Percentiles rank a stretch among this genome's conserved stretches.
Conservation (phyloP, 352 stramenopile species). For the Phytophthora brassicae region DNA sequence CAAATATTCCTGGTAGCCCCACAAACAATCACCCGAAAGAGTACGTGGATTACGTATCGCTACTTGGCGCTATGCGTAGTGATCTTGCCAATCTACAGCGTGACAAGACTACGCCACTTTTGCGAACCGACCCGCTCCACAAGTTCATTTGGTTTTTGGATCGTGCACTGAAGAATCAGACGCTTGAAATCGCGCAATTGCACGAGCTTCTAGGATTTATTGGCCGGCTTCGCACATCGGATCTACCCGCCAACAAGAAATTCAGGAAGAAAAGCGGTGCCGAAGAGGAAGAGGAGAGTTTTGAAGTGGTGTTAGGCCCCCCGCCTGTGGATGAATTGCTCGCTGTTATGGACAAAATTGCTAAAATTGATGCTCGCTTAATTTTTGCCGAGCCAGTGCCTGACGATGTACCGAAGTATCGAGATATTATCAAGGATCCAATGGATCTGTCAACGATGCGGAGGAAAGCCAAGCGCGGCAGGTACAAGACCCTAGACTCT, state of each 20-base stretch:
- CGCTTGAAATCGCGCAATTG: constrained; percentile 64
- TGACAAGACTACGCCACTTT: constrained; percentile 69
- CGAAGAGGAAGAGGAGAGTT: constrained; percentile 80
- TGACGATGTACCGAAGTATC: constrained; percentile 84
- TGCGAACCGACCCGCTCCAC: constrained; percentile 78
- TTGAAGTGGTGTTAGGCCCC: constrained; percentile 76
- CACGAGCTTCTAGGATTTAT: constrained; percentile 74
- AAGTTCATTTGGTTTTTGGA: constrained; percentile 91
- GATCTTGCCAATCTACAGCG: constrained; percentile 83
- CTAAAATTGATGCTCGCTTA: constrained; percentile 65
- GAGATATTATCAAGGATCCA: constrained; percentile 79
- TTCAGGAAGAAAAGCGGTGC: constrained; percentile 67
- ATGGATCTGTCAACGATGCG: constrained; percentile 88
- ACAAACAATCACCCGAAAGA: constrained; percentile 66
- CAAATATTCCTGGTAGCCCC: constrained; percentile 65
- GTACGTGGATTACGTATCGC: constrained; percentile 83
- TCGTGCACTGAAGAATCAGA: constrained; percentile 74
- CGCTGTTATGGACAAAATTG: constrained; percentile 78
- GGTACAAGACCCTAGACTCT: constrained; percentile 82
- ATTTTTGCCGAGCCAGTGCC: constrained; percentile 88
- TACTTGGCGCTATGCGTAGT: constrained; percentile 75
- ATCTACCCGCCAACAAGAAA: constrained; percentile 77
- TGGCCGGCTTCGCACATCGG: constrained; percentile 63
- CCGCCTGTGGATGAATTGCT: constrained; percentile 74
- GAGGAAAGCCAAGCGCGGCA: constrained; percentile 72